A percentile compares a stretch with the other conserved stretches of the same genome.
phyloP scores from a whole-genome alignment of 768 basidiomycete genomes.

The Crepidotus variabilis region DNA sequence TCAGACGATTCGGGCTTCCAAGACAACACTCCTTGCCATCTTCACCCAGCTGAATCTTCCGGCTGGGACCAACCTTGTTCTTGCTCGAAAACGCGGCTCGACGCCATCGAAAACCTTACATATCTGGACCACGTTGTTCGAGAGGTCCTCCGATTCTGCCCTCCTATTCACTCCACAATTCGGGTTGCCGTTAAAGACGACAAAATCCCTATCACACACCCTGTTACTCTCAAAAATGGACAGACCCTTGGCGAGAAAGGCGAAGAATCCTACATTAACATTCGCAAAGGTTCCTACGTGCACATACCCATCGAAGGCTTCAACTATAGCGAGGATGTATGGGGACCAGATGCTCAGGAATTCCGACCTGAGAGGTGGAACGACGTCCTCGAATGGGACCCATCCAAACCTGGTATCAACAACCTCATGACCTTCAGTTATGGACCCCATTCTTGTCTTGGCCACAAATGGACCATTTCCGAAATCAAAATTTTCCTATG shows the following conservation, averaged over 20 bases:
- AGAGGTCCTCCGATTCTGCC: slow-evolving; percentile 52
- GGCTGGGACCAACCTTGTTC: slow-evolving; percentile 5
- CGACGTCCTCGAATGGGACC: slow-evolving; percentile 31
- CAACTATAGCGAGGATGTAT: slow-evolving; percentile 47
- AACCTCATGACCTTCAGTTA: slow-evolving; percentile 53
- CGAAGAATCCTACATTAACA: slow-evolving; percentile 32
- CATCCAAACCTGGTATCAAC: slow-evolving; percentile 41
- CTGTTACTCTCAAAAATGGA: slow-evolving; percentile 38
- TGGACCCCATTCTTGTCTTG: slow-evolving; percentile 47
- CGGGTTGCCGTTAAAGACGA: slow-evolving; percentile 54
- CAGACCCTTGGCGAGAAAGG: slow-evolving; percentile 20
- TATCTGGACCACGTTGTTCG: slow-evolving; percentile 56
- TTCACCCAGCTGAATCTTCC: slow-evolving; percentile 1
- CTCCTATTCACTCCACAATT: slow-evolving; percentile 55
- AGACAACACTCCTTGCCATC: slow-evolving; percentile 16
- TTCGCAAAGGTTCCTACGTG: slow-evolving; percentile 52
- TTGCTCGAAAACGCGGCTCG: slow-evolving; percentile 19
- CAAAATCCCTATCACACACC: slow-evolving; percentile 46
- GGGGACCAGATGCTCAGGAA: slow-evolving; percentile 47
- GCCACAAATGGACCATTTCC: slow-evolving; percentile 41
- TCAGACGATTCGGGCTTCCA: slow-evolving; percentile 22
- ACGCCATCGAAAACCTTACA: slow-evolving; percentile 38
- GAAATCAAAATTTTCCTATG: slow-evolving; percentile 52
- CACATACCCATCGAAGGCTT: slow-evolving; percentile 58
- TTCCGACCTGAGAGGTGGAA: slow-evolving; percentile 62